phyloP scores from a whole-genome alignment of 1,139 yeast species.

The Debaryomyces fabryi region DNA sequence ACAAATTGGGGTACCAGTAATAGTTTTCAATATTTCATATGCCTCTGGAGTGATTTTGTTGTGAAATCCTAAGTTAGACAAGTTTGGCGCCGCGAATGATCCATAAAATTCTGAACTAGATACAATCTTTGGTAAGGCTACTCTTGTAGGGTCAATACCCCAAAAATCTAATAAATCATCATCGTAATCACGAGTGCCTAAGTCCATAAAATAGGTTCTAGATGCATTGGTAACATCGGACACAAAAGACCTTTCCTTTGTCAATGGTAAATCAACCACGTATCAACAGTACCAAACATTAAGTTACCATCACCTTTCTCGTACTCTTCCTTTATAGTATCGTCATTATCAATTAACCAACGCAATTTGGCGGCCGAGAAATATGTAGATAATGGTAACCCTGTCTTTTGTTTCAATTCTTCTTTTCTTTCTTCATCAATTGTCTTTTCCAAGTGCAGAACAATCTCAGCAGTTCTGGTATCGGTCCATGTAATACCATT shows the following conservation, averaged over 20 bases:
- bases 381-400: conserved; percentile 87
- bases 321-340: conserved; percentile 67
- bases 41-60: conserved; percentile 55
- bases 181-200: conserved; percentile 76
- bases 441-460: conserved; percentile 61
- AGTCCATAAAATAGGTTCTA: conserved; percentile 88
- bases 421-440: conserved; percentile 62
- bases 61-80: conserved; percentile 53
- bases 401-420: conserved; percentile 67
- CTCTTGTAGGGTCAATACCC: conserved; percentile 71
- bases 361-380: conserved; percentile 89
- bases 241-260: conserved; percentile 70
- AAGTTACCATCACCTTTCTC: conserved; percentile 71
- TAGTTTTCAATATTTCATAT: conserved; percentile 49
- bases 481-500: conserved; percentile 98
- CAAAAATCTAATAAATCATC: conserved; percentile 74
- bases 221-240: conserved; percentile 93
- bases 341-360: conserved; percentile 86
- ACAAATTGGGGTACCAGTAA: conserved; percentile 70
- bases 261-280: conserved; percentile 91
- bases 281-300: conserved; percentile 93
- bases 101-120: conserved; percentile 85
- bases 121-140: conserved; percentile 76
- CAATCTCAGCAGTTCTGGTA: conserved; percentile 79
- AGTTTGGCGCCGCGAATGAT: conserved; percentile 61